Evolutionary conservation across 331 rosid genomes (phyloP).

Genomic region (Spiraea crenata): DNA sequence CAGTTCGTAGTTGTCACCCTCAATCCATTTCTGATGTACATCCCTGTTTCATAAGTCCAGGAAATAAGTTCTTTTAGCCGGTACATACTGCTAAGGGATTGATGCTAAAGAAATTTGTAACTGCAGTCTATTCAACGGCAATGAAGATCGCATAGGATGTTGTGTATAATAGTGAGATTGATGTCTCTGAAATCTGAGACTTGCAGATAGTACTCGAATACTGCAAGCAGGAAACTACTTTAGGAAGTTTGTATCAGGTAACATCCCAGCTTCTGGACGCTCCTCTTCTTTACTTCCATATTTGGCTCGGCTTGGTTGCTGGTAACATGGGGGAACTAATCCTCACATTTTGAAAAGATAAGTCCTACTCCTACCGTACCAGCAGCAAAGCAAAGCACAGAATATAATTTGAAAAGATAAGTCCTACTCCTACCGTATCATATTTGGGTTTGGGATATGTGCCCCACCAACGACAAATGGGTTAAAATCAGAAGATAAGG

Average conservation of each 20-base stretch:
- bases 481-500: not conserved
- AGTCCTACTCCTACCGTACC: no score
- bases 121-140: not conserved
- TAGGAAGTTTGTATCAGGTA: constrained; percentile 90
- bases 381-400: constrained; percentile 10
- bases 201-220: constrained; percentile 56
- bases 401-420: constrained; percentile 1
- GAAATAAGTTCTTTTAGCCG: not conserved
- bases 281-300: constrained; percentile 91
- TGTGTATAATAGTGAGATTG: not conserved
- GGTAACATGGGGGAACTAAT: constrained; percentile 9
- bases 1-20: constrained; percentile 96
- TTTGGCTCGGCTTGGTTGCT: constrained; percentile 20
- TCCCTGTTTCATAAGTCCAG: constrained; percentile 56
- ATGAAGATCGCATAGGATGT: not conserved
- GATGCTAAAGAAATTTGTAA: not conserved
- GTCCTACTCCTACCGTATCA: not conserved
- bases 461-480: not conserved
- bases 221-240: constrained; percentile 72
- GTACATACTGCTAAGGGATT: not conserved
- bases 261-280: constrained; percentile 70
- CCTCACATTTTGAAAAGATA: not conserved
- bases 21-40: constrained; percentile 98
- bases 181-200: constrained; percentile 73
- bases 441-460: not conserved